These are phyloP conservation scores for Leptographium flavum DNA, from an alignment of 2,329 filamentous ascomycete genomes.

Conservation along the genomic window DNA sequence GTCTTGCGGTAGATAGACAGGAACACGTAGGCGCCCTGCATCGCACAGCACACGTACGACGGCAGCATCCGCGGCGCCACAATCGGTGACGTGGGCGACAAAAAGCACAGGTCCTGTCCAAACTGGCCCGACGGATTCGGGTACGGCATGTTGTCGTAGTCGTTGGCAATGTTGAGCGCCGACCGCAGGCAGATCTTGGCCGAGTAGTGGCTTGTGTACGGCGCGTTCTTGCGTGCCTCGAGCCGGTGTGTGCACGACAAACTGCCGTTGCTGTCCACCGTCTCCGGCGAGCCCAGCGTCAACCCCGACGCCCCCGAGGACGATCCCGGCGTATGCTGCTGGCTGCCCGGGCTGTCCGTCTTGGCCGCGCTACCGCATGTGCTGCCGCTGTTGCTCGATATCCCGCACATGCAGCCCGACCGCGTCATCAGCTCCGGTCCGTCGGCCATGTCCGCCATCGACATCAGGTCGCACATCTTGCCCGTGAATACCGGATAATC, in stretches of 20 bases:
- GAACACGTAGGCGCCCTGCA: constrained; percentile 29
- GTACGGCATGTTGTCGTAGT: constrained; percentile 30
- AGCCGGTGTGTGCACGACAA: background rate
- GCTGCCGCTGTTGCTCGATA: background rate
- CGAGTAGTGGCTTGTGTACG: constrained; percentile 29
- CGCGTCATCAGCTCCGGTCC: constrained; percentile 18
- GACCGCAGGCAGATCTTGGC: constrained; percentile 34
- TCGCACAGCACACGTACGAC: constrained; percentile 29
- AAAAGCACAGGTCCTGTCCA: constrained; percentile 17
- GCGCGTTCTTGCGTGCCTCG: background rate
- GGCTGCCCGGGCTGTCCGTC: constrained; percentile 12
- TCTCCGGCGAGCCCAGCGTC: background rate
- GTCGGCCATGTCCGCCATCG: constrained; percentile 14
- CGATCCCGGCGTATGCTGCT: constrained; percentile 8
- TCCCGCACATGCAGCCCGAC: constrained; percentile 21
- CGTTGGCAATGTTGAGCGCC: constrained; percentile 30
- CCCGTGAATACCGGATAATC: constrained; percentile 33
- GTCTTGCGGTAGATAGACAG: constrained; percentile 28
- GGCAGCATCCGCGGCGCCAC: constrained; percentile 30
- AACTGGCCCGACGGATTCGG: constrained; percentile 25
- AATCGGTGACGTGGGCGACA: constrained; percentile 22
- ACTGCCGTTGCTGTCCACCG: background rate
- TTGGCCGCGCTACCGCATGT: constrained; percentile 4
- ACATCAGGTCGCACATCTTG: constrained; percentile 33
- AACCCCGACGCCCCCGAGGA: no score